Evolutionary conservation across 345 rosid genomes (phyloP).

Genomic region (Brassica rapa): DNA sequence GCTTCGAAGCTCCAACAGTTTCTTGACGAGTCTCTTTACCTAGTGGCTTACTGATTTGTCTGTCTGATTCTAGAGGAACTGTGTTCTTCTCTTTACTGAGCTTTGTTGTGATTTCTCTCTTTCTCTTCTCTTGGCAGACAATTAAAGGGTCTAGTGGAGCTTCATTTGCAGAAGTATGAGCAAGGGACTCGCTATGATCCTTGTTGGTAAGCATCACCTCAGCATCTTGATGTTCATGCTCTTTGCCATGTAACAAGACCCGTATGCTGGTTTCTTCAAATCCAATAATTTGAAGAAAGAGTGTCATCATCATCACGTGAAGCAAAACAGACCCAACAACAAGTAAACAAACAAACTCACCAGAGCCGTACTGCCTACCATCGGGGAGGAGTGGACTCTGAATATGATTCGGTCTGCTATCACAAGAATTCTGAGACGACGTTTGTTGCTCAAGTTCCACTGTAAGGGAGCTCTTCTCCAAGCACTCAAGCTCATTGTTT

Average conservation of each 20-base stretch:
- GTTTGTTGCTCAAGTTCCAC: constrained; percentile 62
- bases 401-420: constrained; percentile 37
- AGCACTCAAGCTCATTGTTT: constrained; percentile 41
- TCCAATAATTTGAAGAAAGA: constrained; percentile 49
- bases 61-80: not conserved
- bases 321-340: constrained; percentile 53
- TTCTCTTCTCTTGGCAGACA: constrained; percentile 28
- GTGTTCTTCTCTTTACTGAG: constrained; percentile 12
- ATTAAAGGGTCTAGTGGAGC: constrained; percentile 10
- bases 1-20: not conserved
- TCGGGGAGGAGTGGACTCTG: constrained; percentile 39
- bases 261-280: constrained; percentile 59
- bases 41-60: not conserved
- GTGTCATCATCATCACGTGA: constrained; percentile 44
- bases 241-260: constrained; percentile 53
- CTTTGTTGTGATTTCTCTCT: not conserved
- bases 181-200: constrained; percentile 35
- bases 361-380: constrained; percentile 48
- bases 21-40: constrained; percentile 17
- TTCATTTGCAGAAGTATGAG: constrained; percentile 14
- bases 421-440: constrained; percentile 42
- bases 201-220: constrained; percentile 46
- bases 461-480: constrained; percentile 61
- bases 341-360: constrained; percentile 57
- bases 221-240: constrained; percentile 47